A percentile compares a stretch with the other conserved stretches of the same genome.
phyloP scores from a whole-genome alignment of 805 yeast genomes.

The Sugiyamaella americana region DNA sequence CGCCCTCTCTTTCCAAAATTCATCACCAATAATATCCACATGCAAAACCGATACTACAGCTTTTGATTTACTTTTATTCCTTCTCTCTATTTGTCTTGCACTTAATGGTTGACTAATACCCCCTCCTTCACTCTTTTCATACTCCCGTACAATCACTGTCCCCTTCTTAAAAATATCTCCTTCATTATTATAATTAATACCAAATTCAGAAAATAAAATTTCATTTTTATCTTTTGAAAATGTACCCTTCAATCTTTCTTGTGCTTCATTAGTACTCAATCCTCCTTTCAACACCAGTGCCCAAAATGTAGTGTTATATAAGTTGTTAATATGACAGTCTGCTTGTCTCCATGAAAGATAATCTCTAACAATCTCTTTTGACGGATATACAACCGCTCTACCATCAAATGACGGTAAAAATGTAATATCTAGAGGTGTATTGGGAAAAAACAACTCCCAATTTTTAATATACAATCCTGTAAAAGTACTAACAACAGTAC shows the following conservation, averaged over 20 bases:
- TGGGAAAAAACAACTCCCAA: conserved; percentile 61
- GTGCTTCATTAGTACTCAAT: conserved; percentile 73
- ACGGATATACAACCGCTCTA: conserved; percentile 82
- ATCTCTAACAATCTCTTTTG: conserved; percentile 53
- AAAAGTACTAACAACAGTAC: conserved; percentile 76
- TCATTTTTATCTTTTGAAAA: conserved; percentile 83
- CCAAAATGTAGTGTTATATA: conserved; percentile 95
- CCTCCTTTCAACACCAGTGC: conserved; percentile 64
- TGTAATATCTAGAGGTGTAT: conserved; percentile 40
- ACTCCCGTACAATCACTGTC: conserved; percentile 51
- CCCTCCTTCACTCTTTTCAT: conserved; percentile 15
- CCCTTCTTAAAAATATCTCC: conserved; percentile 88
- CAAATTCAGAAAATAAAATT: conserved; percentile 67
- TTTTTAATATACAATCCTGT: conserved; percentile 65
- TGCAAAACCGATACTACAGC: conserved; percentile 43
- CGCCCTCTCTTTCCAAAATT: conserved; percentile 53
- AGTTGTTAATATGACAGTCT: conserved; percentile 88
- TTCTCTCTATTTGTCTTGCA: conserved; percentile 46
- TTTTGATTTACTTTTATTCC: conserved; percentile 44
- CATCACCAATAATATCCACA: conserved; percentile 56
- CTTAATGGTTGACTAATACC: conserved; percentile 19
- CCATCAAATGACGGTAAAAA: conserved; percentile 87
- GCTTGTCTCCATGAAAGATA: conserved; percentile 94
- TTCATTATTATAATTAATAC: conserved; percentile 86
- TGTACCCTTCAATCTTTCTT: conserved; percentile 65